A percentile compares a stretch with the other conserved stretches of the same genome.
These are phyloP conservation scores for Populus davidiana DNA, from an alignment of 345 rosid genomes.

Conservation along the genomic window DNA sequence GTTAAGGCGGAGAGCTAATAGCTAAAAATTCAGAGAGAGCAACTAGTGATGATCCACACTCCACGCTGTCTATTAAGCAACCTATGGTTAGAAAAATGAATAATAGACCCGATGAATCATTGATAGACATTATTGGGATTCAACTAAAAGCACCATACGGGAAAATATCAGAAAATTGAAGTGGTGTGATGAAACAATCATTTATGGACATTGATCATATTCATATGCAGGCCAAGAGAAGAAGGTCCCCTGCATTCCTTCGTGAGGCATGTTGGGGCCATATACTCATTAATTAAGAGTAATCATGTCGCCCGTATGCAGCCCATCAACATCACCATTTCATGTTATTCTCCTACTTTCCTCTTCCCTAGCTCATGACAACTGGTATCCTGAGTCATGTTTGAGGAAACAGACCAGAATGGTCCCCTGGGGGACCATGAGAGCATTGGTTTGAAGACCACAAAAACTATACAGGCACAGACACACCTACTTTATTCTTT, in stretches of 20 bases:
- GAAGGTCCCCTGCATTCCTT: constrained; percentile 9
- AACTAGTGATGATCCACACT: not conserved
- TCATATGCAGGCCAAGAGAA: not conserved
- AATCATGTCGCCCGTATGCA: constrained; percentile 5
- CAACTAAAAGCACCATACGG: not conserved
- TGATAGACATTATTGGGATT: not conserved
- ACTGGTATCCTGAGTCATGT: constrained; percentile 10
- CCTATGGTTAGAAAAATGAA: not conserved
- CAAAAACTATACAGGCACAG: not conserved
- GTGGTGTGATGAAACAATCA: constrained; percentile 1
- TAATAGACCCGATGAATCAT: not conserved
- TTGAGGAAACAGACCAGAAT: constrained; percentile 13
- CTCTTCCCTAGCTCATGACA: constrained; percentile 10
- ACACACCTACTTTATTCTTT: not conserved
- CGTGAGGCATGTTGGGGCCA: constrained; percentile 1
- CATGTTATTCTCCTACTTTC: constrained; percentile 6
- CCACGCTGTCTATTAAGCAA: not conserved
- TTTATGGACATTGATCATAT: not conserved
- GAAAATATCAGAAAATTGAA: not conserved
- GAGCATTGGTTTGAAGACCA: not conserved
- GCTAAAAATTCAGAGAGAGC: not conserved
- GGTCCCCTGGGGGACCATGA: constrained; percentile 24
- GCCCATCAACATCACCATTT: constrained; percentile 10
- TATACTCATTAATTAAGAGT: constrained; percentile 9
- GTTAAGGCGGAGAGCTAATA: not conserved